phyloP scores from a whole-genome alignment of 176 grass and related monocot species.

The Pontederia paniculata region DNA sequence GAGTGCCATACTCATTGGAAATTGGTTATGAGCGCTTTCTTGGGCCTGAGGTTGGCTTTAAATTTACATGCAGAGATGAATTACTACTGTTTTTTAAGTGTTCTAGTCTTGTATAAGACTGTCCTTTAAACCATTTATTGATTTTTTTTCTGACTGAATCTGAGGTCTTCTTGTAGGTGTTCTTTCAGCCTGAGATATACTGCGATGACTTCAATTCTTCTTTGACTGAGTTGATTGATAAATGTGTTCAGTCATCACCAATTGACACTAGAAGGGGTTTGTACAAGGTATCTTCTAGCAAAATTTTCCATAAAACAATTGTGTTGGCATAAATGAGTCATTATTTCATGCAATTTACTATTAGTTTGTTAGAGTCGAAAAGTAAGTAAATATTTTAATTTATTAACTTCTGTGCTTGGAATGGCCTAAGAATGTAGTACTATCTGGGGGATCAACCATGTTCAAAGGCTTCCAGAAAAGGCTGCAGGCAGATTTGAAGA shows the following conservation, averaged over 20 bases:
- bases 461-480: slow-evolving; percentile 97
- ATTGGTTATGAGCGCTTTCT: slow-evolving; percentile 97
- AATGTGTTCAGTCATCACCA: slow-evolving; percentile 20
- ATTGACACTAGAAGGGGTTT: slow-evolving; percentile 18
- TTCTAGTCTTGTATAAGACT: background rate
- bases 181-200: slow-evolving; percentile 19
- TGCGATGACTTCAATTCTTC: background rate
- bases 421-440: slow-evolving; percentile 74
- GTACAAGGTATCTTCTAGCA: slow-evolving; percentile 14
- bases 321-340: background rate
- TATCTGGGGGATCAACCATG: slow-evolving; percentile 89
- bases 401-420: slow-evolving; percentile 16
- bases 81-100: background rate
- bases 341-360: background rate
- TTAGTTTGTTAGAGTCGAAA: no score
- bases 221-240: slow-evolving; percentile 7
- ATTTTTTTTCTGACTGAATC: background rate
- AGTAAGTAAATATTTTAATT: background rate
- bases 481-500: slow-evolving; percentile 86
- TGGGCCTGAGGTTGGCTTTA: slow-evolving; percentile 78
- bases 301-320: no score
- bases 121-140: background rate
- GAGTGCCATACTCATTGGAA: slow-evolving; percentile 82
- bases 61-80: background rate
- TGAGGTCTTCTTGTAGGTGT: slow-evolving; percentile 8